These are phyloP conservation scores for Phycomyces nitens DNA, from an alignment of 192 early-diverging fungal species.

Conservation along the genomic window DNA sequence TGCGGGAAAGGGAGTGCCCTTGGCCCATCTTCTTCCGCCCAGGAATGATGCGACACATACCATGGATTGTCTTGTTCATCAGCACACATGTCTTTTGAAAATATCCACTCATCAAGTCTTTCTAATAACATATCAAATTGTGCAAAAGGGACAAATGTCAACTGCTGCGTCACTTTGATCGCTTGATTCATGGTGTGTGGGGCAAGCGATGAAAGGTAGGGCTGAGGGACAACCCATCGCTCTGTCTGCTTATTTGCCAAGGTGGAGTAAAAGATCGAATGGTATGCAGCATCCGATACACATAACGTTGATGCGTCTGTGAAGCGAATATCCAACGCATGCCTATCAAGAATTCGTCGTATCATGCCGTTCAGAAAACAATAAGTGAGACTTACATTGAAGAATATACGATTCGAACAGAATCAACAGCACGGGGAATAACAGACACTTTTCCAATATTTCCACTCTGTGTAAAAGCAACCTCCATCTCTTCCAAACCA, in stretches of 20 bases:
- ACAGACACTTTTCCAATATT: constrained; percentile 28
- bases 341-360: constrained; percentile 9
- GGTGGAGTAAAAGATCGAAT: constrained; percentile 17
- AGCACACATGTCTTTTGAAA: not conserved
- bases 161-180: constrained; percentile 25
- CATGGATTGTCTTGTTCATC: constrained; percentile 9
- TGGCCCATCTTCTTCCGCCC: constrained; percentile 13
- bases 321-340: constrained; percentile 34
- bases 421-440: constrained; percentile 31
- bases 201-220: constrained; percentile 1
- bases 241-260: not conserved
- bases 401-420: constrained; percentile 33
- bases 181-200: not conserved
- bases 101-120: constrained; percentile 23
- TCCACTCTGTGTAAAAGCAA: constrained; percentile 13
- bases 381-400: constrained; percentile 25
- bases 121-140: constrained; percentile 23
- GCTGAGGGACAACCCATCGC: constrained; percentile 10
- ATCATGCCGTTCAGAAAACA: constrained; percentile 1
- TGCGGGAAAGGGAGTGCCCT: constrained; percentile 20
- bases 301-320: constrained; percentile 22
- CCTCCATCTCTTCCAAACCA: constrained; percentile 30
- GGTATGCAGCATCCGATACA: constrained; percentile 30
- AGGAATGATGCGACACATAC: constrained; percentile 8
- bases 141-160: constrained; percentile 20